Base-by-base conservation (phyloP, 257 asterid genomes). In the Asclepias syriaca region DNA sequence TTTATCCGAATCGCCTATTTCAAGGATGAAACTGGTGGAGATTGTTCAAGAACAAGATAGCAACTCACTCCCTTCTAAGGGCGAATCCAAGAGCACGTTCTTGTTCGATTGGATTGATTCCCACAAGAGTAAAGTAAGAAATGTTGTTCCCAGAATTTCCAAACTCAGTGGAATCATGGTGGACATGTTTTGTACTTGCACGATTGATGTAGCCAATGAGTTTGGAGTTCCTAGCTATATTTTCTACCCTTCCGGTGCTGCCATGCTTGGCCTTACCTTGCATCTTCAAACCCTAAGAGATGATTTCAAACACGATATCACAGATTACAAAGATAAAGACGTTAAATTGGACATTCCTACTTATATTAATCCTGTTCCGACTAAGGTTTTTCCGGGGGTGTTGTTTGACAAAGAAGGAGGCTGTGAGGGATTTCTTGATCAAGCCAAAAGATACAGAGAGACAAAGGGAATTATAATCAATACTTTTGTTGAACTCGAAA, bases 401-500 rank as follows among this genome's bases (percentile, higher is more conserved):
- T n/a, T 59, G 34, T 59, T 59, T 9, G 34, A 59, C 10, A 59
- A 59, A 3, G 65, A 24, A 15, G 65, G 34, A 9, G 65, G 65
- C 6, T 59, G 10, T 15, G 65, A 24, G 1, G 65, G 37, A 59
- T 59, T 59, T 59, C 32, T 59, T 12, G 1, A 59, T 59, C 29
- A n/a, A 15, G 24, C 14, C 32, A 59, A 59, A 21, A 59, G 65
- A 59, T 59, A n/a, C 32, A 59, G 65, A 22, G 65, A 59, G 65
- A 59, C 65, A 24, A 59, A 59, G 34, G 84, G 77, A 7, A 73
- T 77, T 32, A 18, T 83, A 21, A 46, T 79, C 11, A 83, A 83
- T 7, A 40, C 45, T 40, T 40, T 40, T 40, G 9, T 40, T 40
- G 45, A 40, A 40, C 45, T 40, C 0, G 45, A 40, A 40, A 40